A percentile compares a stretch with the other conserved stretches of the same genome.
These are phyloP conservation scores for Fraxinus baroniana DNA, from an alignment of 305 asterid species.

Conservation along the genomic window DNA sequence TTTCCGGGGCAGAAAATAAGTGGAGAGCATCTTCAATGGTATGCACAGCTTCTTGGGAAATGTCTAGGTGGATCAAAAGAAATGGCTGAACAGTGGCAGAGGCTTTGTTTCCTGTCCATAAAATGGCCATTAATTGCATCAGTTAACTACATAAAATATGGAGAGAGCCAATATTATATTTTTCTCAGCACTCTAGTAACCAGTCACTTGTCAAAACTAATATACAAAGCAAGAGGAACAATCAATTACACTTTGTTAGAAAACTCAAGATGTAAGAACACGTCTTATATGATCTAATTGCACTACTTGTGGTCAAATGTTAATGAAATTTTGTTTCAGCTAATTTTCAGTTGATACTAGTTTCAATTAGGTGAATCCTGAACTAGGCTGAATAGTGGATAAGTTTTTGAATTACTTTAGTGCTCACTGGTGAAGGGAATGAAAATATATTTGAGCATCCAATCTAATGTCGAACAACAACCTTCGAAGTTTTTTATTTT, in stretches of 20 bases:
- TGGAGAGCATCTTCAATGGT: slow-evolving; percentile 78
- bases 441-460: background rate
- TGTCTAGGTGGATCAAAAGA: slow-evolving; percentile 82
- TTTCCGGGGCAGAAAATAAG: slow-evolving; percentile 70
- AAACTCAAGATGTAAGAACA: background rate
- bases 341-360: background rate
- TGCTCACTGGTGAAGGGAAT: background rate
- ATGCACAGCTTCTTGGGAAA: slow-evolving; percentile 63
- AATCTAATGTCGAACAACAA: background rate
- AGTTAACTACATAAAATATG: no score
- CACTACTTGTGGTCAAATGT: background rate
- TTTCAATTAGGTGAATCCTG: background rate
- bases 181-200: background rate
- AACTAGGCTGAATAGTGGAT: background rate
- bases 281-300: background rate
- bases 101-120: slow-evolving; percentile 63
- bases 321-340: background rate
- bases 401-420: background rate
- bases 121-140: slow-evolving; percentile 8
- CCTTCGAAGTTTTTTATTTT: background rate
- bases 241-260: background rate
- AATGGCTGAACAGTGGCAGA: slow-evolving; percentile 87
- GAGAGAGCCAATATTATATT: no score
- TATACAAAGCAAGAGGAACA: background rate
- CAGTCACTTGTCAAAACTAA: background rate